A percentile compares a stretch with the other conserved stretches of the same genome.
Conservation (phyloP, 2,329 filamentous ascomycete species). For the Plenodomus lindquistii region DNA sequence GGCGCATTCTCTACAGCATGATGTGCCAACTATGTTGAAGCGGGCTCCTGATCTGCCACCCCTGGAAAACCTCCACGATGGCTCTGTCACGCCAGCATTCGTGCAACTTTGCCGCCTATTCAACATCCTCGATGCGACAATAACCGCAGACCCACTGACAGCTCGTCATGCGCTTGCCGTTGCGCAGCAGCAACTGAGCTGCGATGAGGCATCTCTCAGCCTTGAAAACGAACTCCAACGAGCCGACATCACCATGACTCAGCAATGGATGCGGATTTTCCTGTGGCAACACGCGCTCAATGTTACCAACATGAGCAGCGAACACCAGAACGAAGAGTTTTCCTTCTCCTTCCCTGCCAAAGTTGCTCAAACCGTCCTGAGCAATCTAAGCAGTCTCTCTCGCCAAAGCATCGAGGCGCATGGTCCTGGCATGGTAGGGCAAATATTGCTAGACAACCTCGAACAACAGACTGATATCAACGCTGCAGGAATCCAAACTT, state of each 20-base stretch:
- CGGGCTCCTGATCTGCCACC: constrained; percentile 33
- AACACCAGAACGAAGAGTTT: constrained; percentile 36
- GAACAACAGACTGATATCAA: constrained; percentile 1
- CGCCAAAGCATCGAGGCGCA: constrained; percentile 40
- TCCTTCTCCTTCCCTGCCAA: constrained; percentile 42
- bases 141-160: constrained; percentile 35
- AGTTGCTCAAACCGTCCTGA: constrained; percentile 39
- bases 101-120: constrained; percentile 41
- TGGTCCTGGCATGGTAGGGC: constrained; percentile 41
- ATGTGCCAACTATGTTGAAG: constrained; percentile 38
- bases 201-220: constrained; percentile 31
- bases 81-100: constrained; percentile 37
- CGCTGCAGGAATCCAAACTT: constrained; percentile 36
- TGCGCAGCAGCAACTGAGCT: constrained; percentile 38
- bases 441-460: background rate
- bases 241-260: constrained; percentile 44
- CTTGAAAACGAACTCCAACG: constrained; percentile 42
- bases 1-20: constrained; percentile 42
- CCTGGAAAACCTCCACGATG: constrained; percentile 36
- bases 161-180: constrained; percentile 35
- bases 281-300: constrained; percentile 43
- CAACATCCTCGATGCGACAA: constrained; percentile 39
- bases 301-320: constrained; percentile 37
- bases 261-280: constrained; percentile 45
- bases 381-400: constrained; percentile 34